Conservation (phyloP, 306 rosid species). For the Dicorynia guianensis region DNA sequence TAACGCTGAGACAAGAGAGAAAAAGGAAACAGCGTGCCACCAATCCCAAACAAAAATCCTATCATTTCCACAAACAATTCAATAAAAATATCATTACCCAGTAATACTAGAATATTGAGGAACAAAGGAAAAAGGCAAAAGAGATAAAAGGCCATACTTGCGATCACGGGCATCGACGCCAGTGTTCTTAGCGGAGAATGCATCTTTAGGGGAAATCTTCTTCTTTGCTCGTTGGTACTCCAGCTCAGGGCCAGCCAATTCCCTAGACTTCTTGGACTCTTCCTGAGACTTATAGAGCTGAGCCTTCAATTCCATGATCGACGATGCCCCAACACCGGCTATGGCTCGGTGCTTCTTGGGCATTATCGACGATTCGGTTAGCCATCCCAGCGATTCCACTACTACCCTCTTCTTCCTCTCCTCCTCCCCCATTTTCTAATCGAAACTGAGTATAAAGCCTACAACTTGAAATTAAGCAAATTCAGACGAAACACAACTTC, state of each 20-base stretch:
- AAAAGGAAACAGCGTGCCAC: background rate
- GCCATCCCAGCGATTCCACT: slow-evolving; percentile 96
- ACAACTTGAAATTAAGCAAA: background rate
- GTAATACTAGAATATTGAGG: background rate
- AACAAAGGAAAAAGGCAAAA: background rate
- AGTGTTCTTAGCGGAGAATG: slow-evolving; percentile 68
- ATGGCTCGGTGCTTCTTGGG: slow-evolving; percentile 93
- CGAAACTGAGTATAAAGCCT: no score
- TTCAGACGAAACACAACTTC: background rate
- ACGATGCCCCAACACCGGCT: slow-evolving; percentile 87
- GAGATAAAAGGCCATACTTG: slow-evolving; percentile 51
- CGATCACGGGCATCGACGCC: slow-evolving; percentile 89
- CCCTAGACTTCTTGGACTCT: slow-evolving; percentile 77
- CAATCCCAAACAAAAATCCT: background rate
- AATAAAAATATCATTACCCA: background rate
- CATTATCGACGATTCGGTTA: slow-evolving; percentile 94
- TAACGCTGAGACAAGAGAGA: background rate
- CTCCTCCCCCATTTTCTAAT: slow-evolving; percentile 52
- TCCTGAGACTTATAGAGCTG: slow-evolving; percentile 90
- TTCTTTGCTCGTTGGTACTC: slow-evolving; percentile 86
- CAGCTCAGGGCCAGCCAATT: slow-evolving; percentile 60
- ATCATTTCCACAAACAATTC: slow-evolving; percentile 1
- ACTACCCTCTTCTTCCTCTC: slow-evolving; percentile 61
- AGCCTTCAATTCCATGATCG: slow-evolving; percentile 88
- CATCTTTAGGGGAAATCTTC: slow-evolving; percentile 53